A percentile compares a stretch with the other conserved stretches of the same genome.
phyloP scores from a whole-genome alignment of 352 stramenopile species.

The Thalassiosira oceanica region DNA sequence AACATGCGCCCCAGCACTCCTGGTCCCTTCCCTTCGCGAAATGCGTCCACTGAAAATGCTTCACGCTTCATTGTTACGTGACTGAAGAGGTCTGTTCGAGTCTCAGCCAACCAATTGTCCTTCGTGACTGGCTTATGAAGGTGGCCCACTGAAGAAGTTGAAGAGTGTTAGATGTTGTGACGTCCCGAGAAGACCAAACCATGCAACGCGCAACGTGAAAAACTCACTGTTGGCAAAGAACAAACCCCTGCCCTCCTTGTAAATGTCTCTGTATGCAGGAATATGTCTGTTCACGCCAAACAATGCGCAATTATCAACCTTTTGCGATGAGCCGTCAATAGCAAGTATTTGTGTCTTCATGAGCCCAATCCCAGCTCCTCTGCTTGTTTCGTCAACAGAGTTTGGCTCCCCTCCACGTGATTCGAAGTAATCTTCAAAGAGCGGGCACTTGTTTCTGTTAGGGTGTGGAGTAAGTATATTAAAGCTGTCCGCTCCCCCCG shows the following conservation, averaged over 20 bases:
- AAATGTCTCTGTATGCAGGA: slow-evolving; percentile 25
- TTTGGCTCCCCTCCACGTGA: no score
- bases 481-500: slow-evolving; percentile 54
- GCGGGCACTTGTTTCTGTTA: slow-evolving; percentile 27
- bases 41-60: slow-evolving; percentile 16
- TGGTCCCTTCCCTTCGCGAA: slow-evolving; percentile 5
- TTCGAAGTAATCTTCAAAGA: slow-evolving; percentile 57
- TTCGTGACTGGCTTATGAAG: slow-evolving; percentile 49
- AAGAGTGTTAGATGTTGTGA: neutral
- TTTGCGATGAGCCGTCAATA: slow-evolving; percentile 53
- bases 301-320: slow-evolving; percentile 27
- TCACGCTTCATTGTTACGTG: slow-evolving; percentile 18
- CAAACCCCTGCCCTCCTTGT: slow-evolving; percentile 33
- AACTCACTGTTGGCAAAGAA: slow-evolving; percentile 30
- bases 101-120: slow-evolving; percentile 34
- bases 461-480: slow-evolving; percentile 56
- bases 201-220: neutral
- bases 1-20: slow-evolving; percentile 13
- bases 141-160: slow-evolving; percentile 28
- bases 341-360: slow-evolving; percentile 28
- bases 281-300: slow-evolving; percentile 30
- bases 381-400: no score
- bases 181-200: neutral
- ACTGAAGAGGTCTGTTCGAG: slow-evolving; percentile 27
- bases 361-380: slow-evolving; percentile 23